Base-by-base conservation (phyloP, 1,284 basidiomycete species). In the Microbotryum scabiosae region DNA sequence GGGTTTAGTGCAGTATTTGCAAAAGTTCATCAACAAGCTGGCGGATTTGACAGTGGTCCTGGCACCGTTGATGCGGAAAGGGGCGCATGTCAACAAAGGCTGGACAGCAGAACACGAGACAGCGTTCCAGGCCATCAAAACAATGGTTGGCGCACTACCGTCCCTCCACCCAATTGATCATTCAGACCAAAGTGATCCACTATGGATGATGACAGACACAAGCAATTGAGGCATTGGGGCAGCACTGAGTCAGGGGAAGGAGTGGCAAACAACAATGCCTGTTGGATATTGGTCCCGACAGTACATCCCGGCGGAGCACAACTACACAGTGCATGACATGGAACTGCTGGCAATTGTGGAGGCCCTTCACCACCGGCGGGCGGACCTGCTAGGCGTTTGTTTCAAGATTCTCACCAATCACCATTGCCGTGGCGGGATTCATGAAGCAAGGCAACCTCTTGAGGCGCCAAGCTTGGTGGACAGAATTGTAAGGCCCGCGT, bases 371-470 rank as follows among this genome's bases (percentile, higher is more conserved):
- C 50, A 57, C 26, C 66, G 63, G 60, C 30, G 46, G n/a, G 41
- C 51, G 2, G 59, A 66, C 21, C 28, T 66, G 25, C 26, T 59
- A 1, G 77, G 77, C n/a, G n/a, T n/a, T n/a, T n/a, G n/a, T n/a
- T n/a, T n/a, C n/a, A n/a, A n/a, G n/a, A n/a, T n/a, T n/a, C n/a
- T n/a, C n/a, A n/a, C n/a, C 0, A 47, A 60, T 0, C 69, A 57
- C 0, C 26, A 28, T n/a, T 28, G 26, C 26, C 26, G 73, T 80
- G 46, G 51, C 56, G 0, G 67, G 80, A 1, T 74, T 72, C 52
- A 78, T 77, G 0, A 76, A 80, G 61, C 79, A 81, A 59, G 51
- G 69, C 71, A 0, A 70, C 77, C 0, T 79, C 77, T 0, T 46
- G 14, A 44, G 51, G 36, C 28, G 59, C 1, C 59, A 60, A 25